Evolutionary conservation across 2,329 filamentous ascomycete species (phyloP).

Genomic region (Arachnopeziza araneosa): DNA sequence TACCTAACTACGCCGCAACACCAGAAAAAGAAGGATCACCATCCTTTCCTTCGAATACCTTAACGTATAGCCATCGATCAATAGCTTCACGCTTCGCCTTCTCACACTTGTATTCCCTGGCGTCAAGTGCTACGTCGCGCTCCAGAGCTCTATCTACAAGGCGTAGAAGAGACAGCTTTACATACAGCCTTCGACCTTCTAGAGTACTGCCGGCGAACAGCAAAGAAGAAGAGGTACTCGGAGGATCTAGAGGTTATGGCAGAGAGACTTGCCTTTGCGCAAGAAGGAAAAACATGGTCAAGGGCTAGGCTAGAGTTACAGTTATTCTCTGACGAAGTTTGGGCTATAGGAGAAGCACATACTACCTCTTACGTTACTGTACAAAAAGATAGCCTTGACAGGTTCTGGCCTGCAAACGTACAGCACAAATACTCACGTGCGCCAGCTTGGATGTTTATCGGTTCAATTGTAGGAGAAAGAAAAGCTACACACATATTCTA

Average conservation of each 20-base stretch:
- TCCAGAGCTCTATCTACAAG: too few relatives aligned
- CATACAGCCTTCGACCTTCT: neutral
- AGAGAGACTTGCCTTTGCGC: conserved; percentile 1
- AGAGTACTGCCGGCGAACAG: neutral
- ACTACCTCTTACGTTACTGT: neutral
- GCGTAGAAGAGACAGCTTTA: too few relatives aligned
- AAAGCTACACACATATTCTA: conserved; percentile 3
- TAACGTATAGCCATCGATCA: too few relatives aligned
- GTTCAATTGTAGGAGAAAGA: conserved; percentile 3
- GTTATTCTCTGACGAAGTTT: conserved; percentile 12
- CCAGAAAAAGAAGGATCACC: too few relatives aligned
- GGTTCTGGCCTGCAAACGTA: neutral
- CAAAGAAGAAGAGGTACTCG: conserved; percentile 4
- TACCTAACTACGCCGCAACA: too few relatives aligned
- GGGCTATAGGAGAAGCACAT: conserved; percentile 1
- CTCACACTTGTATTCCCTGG: too few relatives aligned
- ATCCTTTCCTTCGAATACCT: too few relatives aligned
- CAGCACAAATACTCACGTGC: conserved; percentile 6
- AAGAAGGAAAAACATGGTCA: conserved; percentile 1
- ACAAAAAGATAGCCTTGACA: neutral
- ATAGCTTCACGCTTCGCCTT: too few relatives aligned
- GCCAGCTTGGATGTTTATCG: conserved; percentile 4
- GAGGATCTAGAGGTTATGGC: neutral
- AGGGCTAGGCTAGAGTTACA: neutral
- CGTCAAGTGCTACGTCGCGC: too few relatives aligned